Base-by-base conservation (phyloP, 768 basidiomycete genomes). In the Auricularia cornea region DNA sequence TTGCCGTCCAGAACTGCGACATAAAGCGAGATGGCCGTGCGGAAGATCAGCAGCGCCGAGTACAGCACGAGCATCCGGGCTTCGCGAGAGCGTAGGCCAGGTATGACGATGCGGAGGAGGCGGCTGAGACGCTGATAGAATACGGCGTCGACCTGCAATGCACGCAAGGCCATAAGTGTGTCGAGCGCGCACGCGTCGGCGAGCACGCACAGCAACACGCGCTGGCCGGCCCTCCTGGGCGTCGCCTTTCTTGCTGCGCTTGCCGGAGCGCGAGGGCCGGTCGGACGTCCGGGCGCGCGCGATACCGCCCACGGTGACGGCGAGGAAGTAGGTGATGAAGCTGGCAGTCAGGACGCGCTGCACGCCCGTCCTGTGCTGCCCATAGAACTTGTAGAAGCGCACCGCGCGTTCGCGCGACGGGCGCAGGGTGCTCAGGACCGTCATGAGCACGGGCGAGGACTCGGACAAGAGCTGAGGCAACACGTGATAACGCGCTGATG, bases 1-100 rank as follows among this genome's bases (percentile, higher is more conserved):
- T 84, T 88, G 74, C 96, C 96, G 71, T 98, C 96, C 59, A 98
- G 80, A 26, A 90, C 85, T 5, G 96, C 96, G 59, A 99, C 94
- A 70, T 97, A 98, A 20, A 99, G 78, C 18, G 92, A 95, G 56
- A 98, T 88, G 1, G 91, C 87, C 3, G 96, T 98, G 68, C 96
- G 79, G 67, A 92, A 89, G 16, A 98, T 80, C 61, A 99, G 83
- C 63, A 99, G 80, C 70, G 87, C 85, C 16, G 94, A 92, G 75
- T 98, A 95, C 81, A 92, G 89, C 54, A 86, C 76, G 18, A 99
- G 81, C 59, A 98, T 83, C 61, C 90, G 75, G 0, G 94, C 92
- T 73, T 98, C 95, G 67, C 93, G 92, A 8, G 90, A 92, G 51
- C 84, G 84, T 62, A 92, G 73, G 51, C 88, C 81, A 3, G 95